Base-by-base conservation (phyloP, 2,329 filamentous ascomycete species). In the Pyrenochaeta sp. region DNA sequence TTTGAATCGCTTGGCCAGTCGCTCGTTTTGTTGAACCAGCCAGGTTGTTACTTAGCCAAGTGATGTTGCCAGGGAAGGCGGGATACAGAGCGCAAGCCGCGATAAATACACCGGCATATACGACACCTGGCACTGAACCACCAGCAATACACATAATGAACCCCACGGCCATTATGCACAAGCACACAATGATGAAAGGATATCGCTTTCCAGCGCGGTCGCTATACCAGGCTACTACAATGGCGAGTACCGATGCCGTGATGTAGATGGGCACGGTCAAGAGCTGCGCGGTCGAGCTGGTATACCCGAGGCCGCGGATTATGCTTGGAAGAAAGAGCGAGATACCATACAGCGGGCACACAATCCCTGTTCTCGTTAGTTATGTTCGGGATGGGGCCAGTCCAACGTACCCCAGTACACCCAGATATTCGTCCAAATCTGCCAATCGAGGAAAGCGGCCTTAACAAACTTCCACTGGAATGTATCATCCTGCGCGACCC, bases 401-500 rank as follows among this genome's bases (percentile, higher is more conserved):
- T 25, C 78, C 74, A 42, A 79, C 78, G n/a, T 84, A 8, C 88
- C 86, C 80, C 88, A 88, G 66, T 87, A 88, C 34, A 90, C 85
- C 49, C 89, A 79, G 4, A 89, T 78, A 51, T 83, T 84, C 1
- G 72, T 60, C 72, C 74, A 83, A 34, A 83, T 77, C 62, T 83
- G 81, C 80, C 80, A 83, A 55, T 83, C 81, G 15, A 74, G 64
- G 47, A 83, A 80, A 1, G 80, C 80, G 34, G 72, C 71, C 43
- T 84, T 77, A 34, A 81, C 78, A 57, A 71, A 72, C 1, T 70
- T 77, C 91, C 90, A 93, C 15, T 81, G 84, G 68, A 93, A 93
- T 0, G 78, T 74, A 65, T 93, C 91, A 49, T 88, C 81, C 7
- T 88, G 85, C 0, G 86, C 90, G 0, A 90, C 88, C 64, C 91